Base-by-base conservation (phyloP, 257 asterid genomes). In the Solanum piurae region DNA sequence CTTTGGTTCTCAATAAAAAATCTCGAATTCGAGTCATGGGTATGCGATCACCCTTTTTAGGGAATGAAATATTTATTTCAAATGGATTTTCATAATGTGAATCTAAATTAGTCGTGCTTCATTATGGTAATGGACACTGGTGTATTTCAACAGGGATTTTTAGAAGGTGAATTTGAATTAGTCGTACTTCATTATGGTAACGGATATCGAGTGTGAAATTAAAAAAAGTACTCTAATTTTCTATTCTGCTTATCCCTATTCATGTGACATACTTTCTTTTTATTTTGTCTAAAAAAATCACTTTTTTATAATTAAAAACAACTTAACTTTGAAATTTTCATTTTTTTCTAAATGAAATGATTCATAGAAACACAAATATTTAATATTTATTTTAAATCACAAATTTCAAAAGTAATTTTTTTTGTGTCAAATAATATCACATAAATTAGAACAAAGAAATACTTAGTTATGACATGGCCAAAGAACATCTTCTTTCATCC, bases 171-270 rank as follows among this genome's bases (percentile, higher is more conserved):
- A 20, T 0, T 0, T n/a, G 1, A 20, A 21, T 21, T 36, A 5
- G 49, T 20, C 18, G 2, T n/a, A 0, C 5, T 74, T 7, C 2
- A 73, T 9, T 74, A 11, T 36, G 12, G 1, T 73, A 7, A 0
- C 2, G 9, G 0, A 21, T 3, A 8, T 0, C 11, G 1, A 33
- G 9, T 12, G 4, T 0, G 0, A 36, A 37, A 74, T 1, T 7
- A 20, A 36, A 36, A 74, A 74, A 0, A 0, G 2, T 44, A 36
- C 27, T 79, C 25, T 44, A 27, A 27, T 55, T 55, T 55, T 52
- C 9, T 55, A 55, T 18, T 55, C 0, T 55, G 4, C 18, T 55
- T 2, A 18, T 55, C 10, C 1, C 64, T n/a, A 13, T 44, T 12
- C 3, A 66, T 25, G 0, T 25, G 4, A n/a, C 36, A 2, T 0